phyloP scores from a whole-genome alignment of 768 basidiomycete genomes.

The Amanita subjunquillea region DNA sequence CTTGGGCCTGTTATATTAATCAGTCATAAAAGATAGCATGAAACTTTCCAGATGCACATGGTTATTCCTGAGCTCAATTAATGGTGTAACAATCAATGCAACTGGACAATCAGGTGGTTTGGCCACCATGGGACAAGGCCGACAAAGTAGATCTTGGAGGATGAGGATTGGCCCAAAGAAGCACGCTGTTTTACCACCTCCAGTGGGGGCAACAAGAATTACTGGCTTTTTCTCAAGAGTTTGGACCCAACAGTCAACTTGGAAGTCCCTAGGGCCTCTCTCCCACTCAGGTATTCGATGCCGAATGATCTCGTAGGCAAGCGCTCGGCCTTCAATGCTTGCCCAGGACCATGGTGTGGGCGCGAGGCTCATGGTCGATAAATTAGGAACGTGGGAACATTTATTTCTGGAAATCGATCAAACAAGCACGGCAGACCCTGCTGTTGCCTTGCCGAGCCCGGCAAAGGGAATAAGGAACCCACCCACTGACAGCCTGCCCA shows the following conservation, averaged over 20 bases:
- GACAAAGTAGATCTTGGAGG: constrained; percentile 8
- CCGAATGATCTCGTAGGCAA: constrained; percentile 9
- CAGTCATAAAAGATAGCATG: neutral
- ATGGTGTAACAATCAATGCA: constrained; percentile 13
- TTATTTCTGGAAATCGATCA: no score
- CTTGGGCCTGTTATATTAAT: constrained; percentile 8
- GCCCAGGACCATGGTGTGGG: constrained; percentile 6
- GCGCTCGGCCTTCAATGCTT: constrained; percentile 5
- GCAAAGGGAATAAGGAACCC: no score
- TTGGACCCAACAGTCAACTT: constrained; percentile 13
- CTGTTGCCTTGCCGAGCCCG: no score
- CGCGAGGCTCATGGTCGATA: neutral
- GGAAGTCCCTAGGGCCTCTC: constrained; percentile 8
- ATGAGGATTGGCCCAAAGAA: constrained; percentile 11
- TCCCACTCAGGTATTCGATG: constrained; percentile 10
- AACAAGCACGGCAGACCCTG: no score
- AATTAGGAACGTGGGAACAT: no score
- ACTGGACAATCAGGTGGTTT: constrained; percentile 7
- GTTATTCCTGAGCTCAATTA: constrained; percentile 15
- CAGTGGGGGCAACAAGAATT: constrained; percentile 13
- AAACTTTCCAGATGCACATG: constrained; percentile 11
- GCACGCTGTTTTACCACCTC: constrained; percentile 12
- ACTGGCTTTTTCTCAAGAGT: constrained; percentile 10
- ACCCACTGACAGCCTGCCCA: no score
- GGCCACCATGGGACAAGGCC: neutral